Conservation (phyloP, 2,329 filamentous ascomycete genomes). For the Trichoderma harzianum region DNA sequence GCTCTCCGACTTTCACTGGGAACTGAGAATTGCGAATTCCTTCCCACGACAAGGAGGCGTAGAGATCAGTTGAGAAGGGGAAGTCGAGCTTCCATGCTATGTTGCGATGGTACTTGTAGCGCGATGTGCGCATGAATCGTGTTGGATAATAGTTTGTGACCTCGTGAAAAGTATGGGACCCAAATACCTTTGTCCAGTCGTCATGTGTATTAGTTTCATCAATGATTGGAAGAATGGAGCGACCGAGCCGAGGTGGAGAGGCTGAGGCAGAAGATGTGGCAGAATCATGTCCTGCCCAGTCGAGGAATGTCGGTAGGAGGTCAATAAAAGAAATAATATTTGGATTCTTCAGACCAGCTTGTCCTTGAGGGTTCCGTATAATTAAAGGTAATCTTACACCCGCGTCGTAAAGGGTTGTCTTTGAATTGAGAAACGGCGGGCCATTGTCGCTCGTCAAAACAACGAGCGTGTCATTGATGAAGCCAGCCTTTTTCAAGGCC, state of each 20-base stretch:
- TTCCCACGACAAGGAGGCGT: conserved; percentile 6
- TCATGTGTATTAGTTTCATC: neutral
- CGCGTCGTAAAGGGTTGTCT: conserved; percentile 1
- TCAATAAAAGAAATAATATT: conserved; percentile 8
- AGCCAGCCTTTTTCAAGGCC: neutral
- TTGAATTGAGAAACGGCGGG: conserved; percentile 9
- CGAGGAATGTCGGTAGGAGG: neutral
- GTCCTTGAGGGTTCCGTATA: neutral
- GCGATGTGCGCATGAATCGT: neutral
- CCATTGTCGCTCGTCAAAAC: conserved; percentile 8
- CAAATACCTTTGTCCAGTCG: neutral
- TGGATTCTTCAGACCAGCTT: neutral
- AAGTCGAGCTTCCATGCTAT: conserved; percentile 12
- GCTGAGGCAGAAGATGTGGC: neutral
- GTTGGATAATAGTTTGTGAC: conserved; percentile 11
- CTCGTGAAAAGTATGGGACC: conserved; percentile 4
- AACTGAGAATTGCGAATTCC: neutral
- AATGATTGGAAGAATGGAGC: conserved; percentile 5
- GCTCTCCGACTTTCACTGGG: neutral
- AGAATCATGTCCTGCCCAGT: neutral
- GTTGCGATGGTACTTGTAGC: conserved; percentile 13
- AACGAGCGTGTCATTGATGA: neutral
- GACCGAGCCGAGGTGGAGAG: neutral
- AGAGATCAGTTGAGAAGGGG: conserved; percentile 2
- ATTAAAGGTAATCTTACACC: conserved; percentile 7